These are phyloP conservation scores for Omphalotus guepiniiformis DNA, from an alignment of 768 basidiomycete genomes.

Conservation along the genomic window DNA sequence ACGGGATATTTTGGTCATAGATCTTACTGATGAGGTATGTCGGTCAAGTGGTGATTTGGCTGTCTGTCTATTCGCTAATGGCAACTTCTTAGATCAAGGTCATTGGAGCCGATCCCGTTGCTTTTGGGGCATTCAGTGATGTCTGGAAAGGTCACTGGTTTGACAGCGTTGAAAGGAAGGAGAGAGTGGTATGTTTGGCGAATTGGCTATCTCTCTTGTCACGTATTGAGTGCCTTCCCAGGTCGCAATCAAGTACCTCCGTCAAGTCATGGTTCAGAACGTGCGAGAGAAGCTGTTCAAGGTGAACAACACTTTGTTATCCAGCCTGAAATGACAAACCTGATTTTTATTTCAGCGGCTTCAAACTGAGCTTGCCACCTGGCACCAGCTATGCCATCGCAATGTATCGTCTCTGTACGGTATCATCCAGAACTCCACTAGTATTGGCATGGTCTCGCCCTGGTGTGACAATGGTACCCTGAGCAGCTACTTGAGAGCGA, in stretches of 20 bases:
- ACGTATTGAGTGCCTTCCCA: conserved; percentile 12
- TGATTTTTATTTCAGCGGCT: conserved; percentile 37
- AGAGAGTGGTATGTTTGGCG: conserved; percentile 27
- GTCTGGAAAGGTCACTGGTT: conserved; percentile 59
- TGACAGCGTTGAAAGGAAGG: conserved; percentile 37
- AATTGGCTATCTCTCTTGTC: neutral
- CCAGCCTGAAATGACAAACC: neutral
- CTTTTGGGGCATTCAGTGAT: conserved; percentile 55
- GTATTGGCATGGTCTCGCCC: conserved; percentile 60
- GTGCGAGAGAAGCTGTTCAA: conserved; percentile 49
- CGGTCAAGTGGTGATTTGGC: conserved; percentile 4
- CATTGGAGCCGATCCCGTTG: conserved; percentile 43
- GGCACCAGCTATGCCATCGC: conserved; percentile 53
- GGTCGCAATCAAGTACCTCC: conserved; percentile 58
- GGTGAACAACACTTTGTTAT: conserved; percentile 22
- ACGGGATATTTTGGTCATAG: conserved; percentile 43
- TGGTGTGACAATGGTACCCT: conserved; percentile 62
- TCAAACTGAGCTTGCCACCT: conserved; percentile 51
- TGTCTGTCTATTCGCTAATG: neutral
- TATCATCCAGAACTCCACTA: conserved; percentile 43
- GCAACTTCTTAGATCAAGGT: conserved; percentile 3
- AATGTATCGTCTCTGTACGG: conserved; percentile 56
- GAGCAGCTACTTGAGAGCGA: conserved; percentile 41
- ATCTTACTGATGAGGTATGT: conserved; percentile 53
- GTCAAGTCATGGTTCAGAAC: conserved; percentile 46